These are phyloP conservation scores for Mollisia scopiformis DNA, from an alignment of 2,329 filamentous ascomycete genomes.

Conservation along the genomic window DNA sequence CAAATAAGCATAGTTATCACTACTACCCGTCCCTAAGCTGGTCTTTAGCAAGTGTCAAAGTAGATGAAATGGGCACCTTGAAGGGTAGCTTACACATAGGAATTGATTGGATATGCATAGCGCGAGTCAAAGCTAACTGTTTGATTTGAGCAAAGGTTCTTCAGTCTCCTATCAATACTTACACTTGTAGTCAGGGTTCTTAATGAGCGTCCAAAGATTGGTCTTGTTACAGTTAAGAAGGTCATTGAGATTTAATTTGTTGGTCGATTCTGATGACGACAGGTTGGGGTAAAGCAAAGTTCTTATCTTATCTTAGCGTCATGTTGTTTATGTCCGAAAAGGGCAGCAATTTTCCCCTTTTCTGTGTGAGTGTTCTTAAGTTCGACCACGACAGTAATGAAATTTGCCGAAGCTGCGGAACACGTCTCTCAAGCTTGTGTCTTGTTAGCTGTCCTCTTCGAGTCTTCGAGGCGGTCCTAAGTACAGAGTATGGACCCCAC, in stretches of 20 bases:
- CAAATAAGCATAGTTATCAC: conserved; percentile 86
- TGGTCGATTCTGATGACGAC: background rate
- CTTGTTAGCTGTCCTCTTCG: no score
- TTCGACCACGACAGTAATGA: no score
- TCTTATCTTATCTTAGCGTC: no score
- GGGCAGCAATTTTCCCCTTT: no score
- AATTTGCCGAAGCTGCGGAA: no score
- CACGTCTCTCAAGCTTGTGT: no score
- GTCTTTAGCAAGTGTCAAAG: conserved; percentile 14
- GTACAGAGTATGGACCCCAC: no score
- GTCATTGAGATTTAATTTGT: conserved; percentile 17
- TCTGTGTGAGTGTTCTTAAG: no score
- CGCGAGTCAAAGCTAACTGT: conserved; percentile 31
- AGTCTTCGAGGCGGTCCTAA: no score
- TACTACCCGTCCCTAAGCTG: conserved; percentile 68
- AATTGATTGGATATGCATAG: conserved; percentile 87
- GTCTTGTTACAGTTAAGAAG: conserved; percentile 23
- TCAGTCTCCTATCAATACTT: background rate
- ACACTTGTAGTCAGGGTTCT: conserved; percentile 22
- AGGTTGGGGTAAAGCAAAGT: no score
- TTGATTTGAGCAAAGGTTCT: background rate
- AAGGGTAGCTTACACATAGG: conserved; percentile 74
- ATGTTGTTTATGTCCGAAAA: no score
- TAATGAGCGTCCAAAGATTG: conserved; percentile 14
- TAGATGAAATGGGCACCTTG: background rate